Percentiles rank a stretch among this genome's conserved stretches.
phyloP scores from a whole-genome alignment of 208 protist species.

The Leishmania lainsoni region DNA sequence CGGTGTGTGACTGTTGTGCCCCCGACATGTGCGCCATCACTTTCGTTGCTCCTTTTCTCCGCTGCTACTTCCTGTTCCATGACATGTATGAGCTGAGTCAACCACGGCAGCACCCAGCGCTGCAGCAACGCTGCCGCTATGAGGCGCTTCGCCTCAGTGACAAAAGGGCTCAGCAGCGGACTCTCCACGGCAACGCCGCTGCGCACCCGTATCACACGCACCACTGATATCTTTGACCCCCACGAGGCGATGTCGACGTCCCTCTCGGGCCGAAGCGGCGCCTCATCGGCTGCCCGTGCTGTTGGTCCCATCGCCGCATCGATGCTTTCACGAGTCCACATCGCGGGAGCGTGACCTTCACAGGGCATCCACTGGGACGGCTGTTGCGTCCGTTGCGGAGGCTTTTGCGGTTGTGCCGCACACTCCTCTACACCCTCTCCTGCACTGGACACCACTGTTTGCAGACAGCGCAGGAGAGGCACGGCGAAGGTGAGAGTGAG shows the following conservation, averaged over 20 bases:
- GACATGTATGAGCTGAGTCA: slow-evolving; percentile 6
- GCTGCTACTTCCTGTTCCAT: neutral
- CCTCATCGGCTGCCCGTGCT: neutral
- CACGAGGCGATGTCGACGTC: neutral
- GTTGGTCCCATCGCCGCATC: neutral
- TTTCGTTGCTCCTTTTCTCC: neutral
- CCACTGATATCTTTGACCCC: neutral
- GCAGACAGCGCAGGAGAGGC: neutral
- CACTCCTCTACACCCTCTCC: neutral
- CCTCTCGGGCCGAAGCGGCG: neutral
- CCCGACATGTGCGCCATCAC: neutral
- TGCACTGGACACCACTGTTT: neutral
- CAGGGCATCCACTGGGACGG: neutral
- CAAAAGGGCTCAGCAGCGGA: slow-evolving; percentile 31
- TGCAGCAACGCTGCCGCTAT: slow-evolving; percentile 25
- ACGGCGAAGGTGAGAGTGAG: slow-evolving; percentile 9
- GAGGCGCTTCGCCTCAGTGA: slow-evolving; percentile 28
- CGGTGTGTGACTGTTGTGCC: no score
- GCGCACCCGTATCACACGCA: slow-evolving; percentile 8
- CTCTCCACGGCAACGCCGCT: slow-evolving; percentile 25
- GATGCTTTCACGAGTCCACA: neutral
- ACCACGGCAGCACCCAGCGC: slow-evolving; percentile 34
- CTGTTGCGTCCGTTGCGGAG: neutral
- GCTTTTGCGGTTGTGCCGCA: neutral
- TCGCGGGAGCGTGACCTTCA: no score